These are phyloP conservation scores for Inga oerstediana DNA, from an alignment of 306 rosid genomes.

Conservation along the genomic window DNA sequence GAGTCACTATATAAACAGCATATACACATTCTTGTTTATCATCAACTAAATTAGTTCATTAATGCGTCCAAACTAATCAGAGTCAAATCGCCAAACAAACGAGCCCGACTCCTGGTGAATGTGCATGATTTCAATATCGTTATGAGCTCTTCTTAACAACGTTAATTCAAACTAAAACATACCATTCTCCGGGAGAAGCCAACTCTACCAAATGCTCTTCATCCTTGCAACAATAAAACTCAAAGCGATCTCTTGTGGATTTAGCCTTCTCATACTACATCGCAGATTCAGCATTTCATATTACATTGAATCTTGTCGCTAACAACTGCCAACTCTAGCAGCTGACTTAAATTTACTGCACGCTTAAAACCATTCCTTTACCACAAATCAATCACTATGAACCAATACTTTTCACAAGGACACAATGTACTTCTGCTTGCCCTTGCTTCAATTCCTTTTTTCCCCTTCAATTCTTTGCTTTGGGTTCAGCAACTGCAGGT, in stretches of 20 bases:
- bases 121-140: background rate
- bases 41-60: background rate
- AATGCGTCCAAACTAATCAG: background rate
- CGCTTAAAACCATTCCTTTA: background rate
- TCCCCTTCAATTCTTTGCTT: slow-evolving; percentile 25
- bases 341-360: background rate
- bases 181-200: background rate
- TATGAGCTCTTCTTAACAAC: background rate
- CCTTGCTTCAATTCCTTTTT: background rate
- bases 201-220: background rate
- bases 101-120: background rate
- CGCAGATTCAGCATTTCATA: background rate
- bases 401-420: slow-evolving; percentile 3
- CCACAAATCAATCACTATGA: background rate
- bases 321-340: slow-evolving; percentile 5
- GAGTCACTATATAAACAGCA: background rate
- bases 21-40: background rate
- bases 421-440: background rate
- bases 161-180: background rate
- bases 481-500: background rate
- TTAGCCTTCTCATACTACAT: background rate
- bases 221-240: background rate
- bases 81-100: background rate
- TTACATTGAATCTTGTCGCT: background rate
- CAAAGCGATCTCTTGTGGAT: background rate